Percentiles rank a stretch among this genome's conserved stretches.
Evolutionary conservation across 2,329 filamentous ascomycete genomes (phyloP).

Genomic region (Anthostomella pinea): DNA sequence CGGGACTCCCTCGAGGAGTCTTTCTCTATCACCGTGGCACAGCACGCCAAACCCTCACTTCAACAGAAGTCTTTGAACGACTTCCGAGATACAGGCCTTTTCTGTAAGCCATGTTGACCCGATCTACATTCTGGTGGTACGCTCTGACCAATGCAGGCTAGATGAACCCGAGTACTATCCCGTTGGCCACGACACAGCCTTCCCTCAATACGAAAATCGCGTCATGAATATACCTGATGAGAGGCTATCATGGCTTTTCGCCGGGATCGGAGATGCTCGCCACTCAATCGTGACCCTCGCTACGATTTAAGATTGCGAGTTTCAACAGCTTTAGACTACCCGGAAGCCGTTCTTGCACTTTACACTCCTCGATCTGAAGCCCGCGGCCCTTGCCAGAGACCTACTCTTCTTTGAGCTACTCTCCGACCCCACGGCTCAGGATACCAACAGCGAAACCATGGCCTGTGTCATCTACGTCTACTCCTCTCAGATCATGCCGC

Average conservation of each 20-base stretch:
- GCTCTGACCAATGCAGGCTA: conserved; percentile 14
- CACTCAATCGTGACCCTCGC: conserved; percentile 20
- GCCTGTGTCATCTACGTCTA: background rate
- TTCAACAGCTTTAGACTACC: no score
- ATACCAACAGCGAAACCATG: background rate
- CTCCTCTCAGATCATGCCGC: background rate
- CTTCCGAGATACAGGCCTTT: background rate
- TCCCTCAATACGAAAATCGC: conserved; percentile 9
- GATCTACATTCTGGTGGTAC: no score
- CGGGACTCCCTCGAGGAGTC: background rate
- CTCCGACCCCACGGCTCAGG: background rate
- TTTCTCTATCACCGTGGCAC: background rate
- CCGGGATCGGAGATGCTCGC: conserved; percentile 23
- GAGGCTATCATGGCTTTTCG: conserved; percentile 20
- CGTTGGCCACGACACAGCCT: conserved; percentile 17
- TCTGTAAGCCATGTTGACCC: conserved; percentile 18
- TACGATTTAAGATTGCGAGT: no score
- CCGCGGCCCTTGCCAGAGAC: conserved; percentile 21
- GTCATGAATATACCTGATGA: conserved; percentile 1
- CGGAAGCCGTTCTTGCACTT: conserved; percentile 12
- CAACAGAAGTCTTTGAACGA: background rate
- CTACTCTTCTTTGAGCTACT: conserved; percentile 19
- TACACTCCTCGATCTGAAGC: conserved; percentile 23
- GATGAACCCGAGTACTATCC: conserved; percentile 17
- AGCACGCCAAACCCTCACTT: background rate